Evolutionary conservation across 371 early-diverging fungal genomes (phyloP).

Genomic region (Lichtheimia ramosa): DNA sequence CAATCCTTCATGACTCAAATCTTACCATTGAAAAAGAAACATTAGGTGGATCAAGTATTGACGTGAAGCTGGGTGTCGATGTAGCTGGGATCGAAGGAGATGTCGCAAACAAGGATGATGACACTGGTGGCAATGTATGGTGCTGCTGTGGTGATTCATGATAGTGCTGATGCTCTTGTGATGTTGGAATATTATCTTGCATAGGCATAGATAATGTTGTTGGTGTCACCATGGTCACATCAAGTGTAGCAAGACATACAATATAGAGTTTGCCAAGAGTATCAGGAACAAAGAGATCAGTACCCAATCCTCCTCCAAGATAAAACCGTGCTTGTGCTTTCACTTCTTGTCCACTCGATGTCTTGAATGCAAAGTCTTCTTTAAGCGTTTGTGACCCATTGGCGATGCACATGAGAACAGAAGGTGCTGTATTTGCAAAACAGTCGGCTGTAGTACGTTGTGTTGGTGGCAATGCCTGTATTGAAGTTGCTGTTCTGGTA

Average conservation of each 20-base stretch:
- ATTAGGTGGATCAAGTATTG: too few species aligned
- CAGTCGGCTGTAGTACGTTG: slow-evolving; percentile 48
- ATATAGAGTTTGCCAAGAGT: slow-evolving; percentile 18
- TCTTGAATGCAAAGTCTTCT: slow-evolving; percentile 43
- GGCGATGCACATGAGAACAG: slow-evolving; percentile 23
- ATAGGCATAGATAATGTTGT: not conserved
- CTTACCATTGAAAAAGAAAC: too few species aligned
- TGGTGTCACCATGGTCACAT: not conserved
- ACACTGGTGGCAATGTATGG: not conserved
- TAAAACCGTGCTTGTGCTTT: slow-evolving; percentile 46
- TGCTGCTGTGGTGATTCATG: not conserved
- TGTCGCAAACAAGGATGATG: not conserved
- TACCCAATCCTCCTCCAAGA: slow-evolving; percentile 63
- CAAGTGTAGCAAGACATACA: slow-evolving; percentile 11
- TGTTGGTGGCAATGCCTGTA: slow-evolving; percentile 31
- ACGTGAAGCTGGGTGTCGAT: too few species aligned
- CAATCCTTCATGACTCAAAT: too few species aligned
- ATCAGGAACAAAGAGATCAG: slow-evolving; percentile 37
- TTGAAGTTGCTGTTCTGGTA: not conserved
- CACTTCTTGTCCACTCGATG: slow-evolving; percentile 41
- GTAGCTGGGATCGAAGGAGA: too few species aligned
- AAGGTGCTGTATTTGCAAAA: slow-evolving; percentile 33
- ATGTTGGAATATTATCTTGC: not conserved
- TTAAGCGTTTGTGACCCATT: slow-evolving; percentile 29
- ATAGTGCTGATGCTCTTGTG: not conserved